A percentile compares a stretch with the other conserved stretches of the same genome.
These are phyloP conservation scores for Hyphopichia pseudoburtonii DNA, from an alignment of 1,139 yeast genomes.

Conservation along the genomic window DNA sequence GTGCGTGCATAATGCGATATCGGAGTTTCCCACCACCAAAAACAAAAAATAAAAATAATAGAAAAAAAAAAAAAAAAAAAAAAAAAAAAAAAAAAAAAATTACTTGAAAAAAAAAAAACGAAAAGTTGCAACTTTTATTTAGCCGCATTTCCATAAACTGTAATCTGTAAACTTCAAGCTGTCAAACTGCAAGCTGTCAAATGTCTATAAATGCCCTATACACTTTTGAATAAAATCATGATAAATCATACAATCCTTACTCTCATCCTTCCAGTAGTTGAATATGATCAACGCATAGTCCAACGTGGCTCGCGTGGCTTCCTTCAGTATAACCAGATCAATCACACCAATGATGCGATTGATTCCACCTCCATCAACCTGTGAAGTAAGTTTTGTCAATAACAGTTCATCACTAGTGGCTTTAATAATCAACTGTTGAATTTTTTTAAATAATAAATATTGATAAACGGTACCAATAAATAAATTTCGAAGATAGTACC, in stretches of 20 bases:
- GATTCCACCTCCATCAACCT: constrained; percentile 7
- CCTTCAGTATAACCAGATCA: constrained; percentile 23
- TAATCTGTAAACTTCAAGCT: not conserved
- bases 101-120: not conserved
- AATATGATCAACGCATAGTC: constrained; percentile 33
- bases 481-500: constrained; percentile 42
- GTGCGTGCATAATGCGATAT: constrained; percentile 19
- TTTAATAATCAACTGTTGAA: constrained; percentile 21
- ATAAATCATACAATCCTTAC: constrained; percentile 35
- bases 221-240: constrained; percentile 23
- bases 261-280: constrained; percentile 40
- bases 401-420: constrained; percentile 10
- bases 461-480: constrained; percentile 40
- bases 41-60: no score
- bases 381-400: constrained; percentile 5
- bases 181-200: not conserved
- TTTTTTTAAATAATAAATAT: constrained; percentile 36
- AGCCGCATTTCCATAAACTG: not conserved
- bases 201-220: constrained; percentile 14
- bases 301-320: constrained; percentile 23
- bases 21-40: constrained; percentile 13
- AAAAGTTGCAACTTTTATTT: not conserved
- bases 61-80: no score
- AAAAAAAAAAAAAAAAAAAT: no score
- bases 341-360: constrained; percentile 15